phyloP scores from a whole-genome alignment of 768 basidiomycete species.

The Lactarius akahatsu region DNA sequence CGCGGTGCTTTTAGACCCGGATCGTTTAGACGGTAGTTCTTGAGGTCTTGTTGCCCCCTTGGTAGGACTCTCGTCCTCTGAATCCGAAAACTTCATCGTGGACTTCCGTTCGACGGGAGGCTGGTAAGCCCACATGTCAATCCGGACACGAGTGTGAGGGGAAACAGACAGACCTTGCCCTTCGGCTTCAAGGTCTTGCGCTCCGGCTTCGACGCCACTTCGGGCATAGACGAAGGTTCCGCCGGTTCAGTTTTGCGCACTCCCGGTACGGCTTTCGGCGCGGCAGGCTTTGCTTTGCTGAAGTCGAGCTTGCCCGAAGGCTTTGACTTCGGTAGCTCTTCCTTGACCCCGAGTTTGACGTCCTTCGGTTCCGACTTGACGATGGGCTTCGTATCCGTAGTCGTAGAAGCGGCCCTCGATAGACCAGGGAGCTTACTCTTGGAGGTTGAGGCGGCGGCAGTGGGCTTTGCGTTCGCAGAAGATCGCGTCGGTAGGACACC shows the following conservation, averaged over 20 bases:
- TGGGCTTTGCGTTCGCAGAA: constrained; percentile 3
- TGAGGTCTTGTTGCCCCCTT: constrained; percentile 3
- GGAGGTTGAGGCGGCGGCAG: constrained; percentile 22
- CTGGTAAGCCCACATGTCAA: constrained; percentile 26
- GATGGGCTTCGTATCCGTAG: constrained; percentile 28
- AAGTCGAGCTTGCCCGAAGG: constrained; percentile 55
- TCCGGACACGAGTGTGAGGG: neutral
- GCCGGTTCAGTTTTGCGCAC: constrained; percentile 25
- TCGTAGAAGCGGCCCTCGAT: constrained; percentile 16
- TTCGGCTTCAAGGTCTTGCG: constrained; percentile 12
- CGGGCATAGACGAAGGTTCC: constrained; percentile 21
- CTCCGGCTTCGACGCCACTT: constrained; percentile 21
- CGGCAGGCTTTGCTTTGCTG: constrained; percentile 27
- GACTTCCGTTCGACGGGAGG: constrained; percentile 37
- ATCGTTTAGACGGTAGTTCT: constrained; percentile 21
- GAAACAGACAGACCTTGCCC: neutral
- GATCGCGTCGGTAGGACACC: constrained; percentile 1
- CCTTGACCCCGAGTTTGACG: constrained; percentile 32
- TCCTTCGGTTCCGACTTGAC: constrained; percentile 33
- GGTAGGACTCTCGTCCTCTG: constrained; percentile 28
- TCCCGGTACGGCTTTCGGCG: constrained; percentile 19
- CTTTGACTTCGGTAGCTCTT: constrained; percentile 35
- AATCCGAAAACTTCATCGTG: constrained; percentile 30
- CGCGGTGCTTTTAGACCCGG: constrained; percentile 27
- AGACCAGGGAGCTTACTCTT: constrained; percentile 25